Evolutionary conservation across 352 stramenopile species (phyloP), one percentile per base, ranked within the genome.

Genomic region (Proteromonas lacertae): DNA sequence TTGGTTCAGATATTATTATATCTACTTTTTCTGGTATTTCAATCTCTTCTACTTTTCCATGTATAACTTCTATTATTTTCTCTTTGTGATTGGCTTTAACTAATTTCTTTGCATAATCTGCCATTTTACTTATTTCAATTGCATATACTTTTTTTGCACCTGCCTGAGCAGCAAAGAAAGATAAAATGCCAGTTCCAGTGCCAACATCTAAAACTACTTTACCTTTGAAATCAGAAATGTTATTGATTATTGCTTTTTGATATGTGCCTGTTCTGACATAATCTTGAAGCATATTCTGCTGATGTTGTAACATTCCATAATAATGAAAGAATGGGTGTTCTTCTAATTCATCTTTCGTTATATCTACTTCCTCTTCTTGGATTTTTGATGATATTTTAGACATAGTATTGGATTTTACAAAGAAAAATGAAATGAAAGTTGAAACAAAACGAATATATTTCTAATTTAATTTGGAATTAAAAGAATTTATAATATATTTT

Each of bases 1-100:
- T 90, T 40, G 78, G 77, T 53, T 93, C 78, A 0, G 70, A 89
- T 25, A 93, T 60, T 31, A 93, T 77, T 24, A 92, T 56, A 46
- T 93, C 78, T 9, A 92, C 78, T 36, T 62, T 64, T 38, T 92
- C 73, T 0, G 75, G 74, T 19, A 92, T 52, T 44, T 70, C 45
- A 16, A 92, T 63, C 6, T 83, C 67, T 51, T 92, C 78, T 51
- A 92, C 69, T 44, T 86, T 89, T 19, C 76, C 75, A 39, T 80
- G 64, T 38, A 92, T 55, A 18, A 92, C 66, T 16, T 62, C 57
- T 36, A 92, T 79, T 21, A 12, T 21, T 7, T 19, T 7, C 18
- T 2, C 7, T 21, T 17, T 34, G n/a, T 21, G 20, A 40, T 40
- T 36, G 4, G 29, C 20, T n/a, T 40, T 7, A 22, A 13, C 25